These are phyloP conservation scores for Fusarium lateritium DNA, from an alignment of 2,329 filamentous ascomycete species.

Conservation along the genomic window DNA sequence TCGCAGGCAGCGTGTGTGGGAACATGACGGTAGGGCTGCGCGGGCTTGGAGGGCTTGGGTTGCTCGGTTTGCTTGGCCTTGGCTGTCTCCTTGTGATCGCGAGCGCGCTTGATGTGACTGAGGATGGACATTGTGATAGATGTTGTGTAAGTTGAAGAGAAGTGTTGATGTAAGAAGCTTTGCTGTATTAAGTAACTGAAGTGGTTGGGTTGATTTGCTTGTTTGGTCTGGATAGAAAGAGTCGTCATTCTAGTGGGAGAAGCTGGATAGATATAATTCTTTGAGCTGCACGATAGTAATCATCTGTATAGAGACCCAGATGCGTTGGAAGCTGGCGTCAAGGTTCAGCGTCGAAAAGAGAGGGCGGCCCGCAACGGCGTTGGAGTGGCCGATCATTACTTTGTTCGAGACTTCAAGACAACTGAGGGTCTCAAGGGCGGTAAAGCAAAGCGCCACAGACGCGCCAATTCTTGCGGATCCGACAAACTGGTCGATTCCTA, in stretches of 20 bases:
- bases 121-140: conserved; percentile 68
- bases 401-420: conserved; percentile 32
- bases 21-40: conserved; percentile 69
- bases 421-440: conserved; percentile 22
- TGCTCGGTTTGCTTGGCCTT: conserved; percentile 65
- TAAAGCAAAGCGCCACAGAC: conserved; percentile 38
- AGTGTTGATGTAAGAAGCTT: neutral
- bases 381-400: conserved; percentile 33
- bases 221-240: conserved; percentile 9
- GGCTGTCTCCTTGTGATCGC: conserved; percentile 69
- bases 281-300: neutral
- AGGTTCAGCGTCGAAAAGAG: conserved; percentile 19
- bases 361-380: conserved; percentile 33
- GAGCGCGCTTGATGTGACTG: conserved; percentile 65
- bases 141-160: conserved; percentile 7
- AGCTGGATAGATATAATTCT: conserved; percentile 33
- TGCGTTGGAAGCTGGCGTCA: conserved; percentile 36
- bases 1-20: conserved; percentile 74
- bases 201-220: conserved; percentile 8
- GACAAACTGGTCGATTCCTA: neutral
- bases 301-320: conserved; percentile 6
- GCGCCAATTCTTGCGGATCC: conserved; percentile 16
- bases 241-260: conserved; percentile 8
- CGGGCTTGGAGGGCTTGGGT: conserved; percentile 57
- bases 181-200: neutral